phyloP scores from a whole-genome alignment of 1,139 yeast species.

The Protomyces lactucae-debilis region DNA sequence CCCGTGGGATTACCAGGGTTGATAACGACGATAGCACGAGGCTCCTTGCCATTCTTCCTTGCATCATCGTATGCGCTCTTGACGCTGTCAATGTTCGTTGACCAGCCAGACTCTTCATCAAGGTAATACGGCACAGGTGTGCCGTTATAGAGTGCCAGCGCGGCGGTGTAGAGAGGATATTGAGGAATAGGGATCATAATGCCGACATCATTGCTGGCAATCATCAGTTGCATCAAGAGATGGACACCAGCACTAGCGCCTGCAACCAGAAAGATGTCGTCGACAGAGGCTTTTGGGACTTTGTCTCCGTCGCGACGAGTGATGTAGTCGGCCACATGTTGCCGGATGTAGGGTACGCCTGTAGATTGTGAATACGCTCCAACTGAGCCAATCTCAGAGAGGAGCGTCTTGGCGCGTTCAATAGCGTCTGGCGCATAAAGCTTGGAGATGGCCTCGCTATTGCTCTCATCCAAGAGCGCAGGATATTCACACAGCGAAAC shows the following conservation, averaged over 20 bases:
- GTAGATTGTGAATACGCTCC: conserved; percentile 95
- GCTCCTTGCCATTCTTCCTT: conserved; percentile 51
- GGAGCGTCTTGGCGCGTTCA: conserved; percentile 58
- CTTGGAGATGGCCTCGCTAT: conserved; percentile 35
- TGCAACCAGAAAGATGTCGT: conserved; percentile 73
- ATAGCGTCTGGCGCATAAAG: conserved; percentile 68
- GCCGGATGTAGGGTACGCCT: conserved; percentile 67
- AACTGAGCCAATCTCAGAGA: conserved; percentile 66
- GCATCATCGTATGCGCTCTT: conserved; percentile 53
- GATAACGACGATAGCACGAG: conserved; percentile 82
- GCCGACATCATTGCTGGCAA: conserved; percentile 65
- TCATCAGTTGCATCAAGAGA: conserved; percentile 63
- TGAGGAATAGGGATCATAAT: conserved; percentile 95
- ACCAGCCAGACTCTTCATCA: conserved; percentile 77
- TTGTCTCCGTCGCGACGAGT: conserved; percentile 62
- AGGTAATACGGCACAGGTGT: conserved; percentile 82
- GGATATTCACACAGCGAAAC: conserved; percentile 83
- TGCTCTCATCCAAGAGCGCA: conserved; percentile 47
- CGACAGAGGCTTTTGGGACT: conserved; percentile 48
- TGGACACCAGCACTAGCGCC: conserved; percentile 94
- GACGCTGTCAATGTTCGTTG: conserved; percentile 67
- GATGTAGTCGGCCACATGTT: conserved; percentile 77
- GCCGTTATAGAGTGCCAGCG: conserved; percentile 75
- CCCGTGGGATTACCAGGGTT: conserved; percentile 99
- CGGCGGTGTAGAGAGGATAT: conserved; percentile 92